Evolutionary conservation across 2,329 filamentous ascomycete species (phyloP), one percentile per base, ranked within the genome.

Genomic region (Elsinoe arachidis): DNA sequence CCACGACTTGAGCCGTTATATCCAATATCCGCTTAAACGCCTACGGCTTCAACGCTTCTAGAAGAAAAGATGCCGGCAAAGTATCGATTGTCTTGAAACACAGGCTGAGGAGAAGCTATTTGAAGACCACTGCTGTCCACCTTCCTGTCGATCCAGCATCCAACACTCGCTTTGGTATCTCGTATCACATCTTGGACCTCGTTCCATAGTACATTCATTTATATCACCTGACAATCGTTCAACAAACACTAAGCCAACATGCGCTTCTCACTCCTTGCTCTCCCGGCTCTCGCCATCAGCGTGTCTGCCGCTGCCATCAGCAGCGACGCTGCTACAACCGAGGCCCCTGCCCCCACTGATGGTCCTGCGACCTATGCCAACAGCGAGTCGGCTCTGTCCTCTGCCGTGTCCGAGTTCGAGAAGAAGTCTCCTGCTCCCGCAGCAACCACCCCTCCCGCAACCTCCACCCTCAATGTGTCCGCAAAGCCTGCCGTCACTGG

Each of bases 161-260:
- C n/a, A 52, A 55, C 38, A 55, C 38, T 55, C 52, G 11, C 33
- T 55, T 30, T 55, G 52, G 17, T 55, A 41, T 44, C 52, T 55
- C 35, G 11, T 17, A 30, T 19, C 30, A 10, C 17, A 15, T 38
- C 17, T 23, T 23, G 35, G 35, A 43, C 12, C 34, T 26, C 35
- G 7, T 19, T 35, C 47, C 47, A 38, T 11, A 35, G 26, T 52
- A 52, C 47, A 52, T 37, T 37, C 30, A 35, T 38, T 52, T 52
- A 10, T 33, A 35, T 12, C 34, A 21, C 52, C 19, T n/a, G 35
- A 33, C 52, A 30, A 41, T 44, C 52, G n/a, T 55, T 55, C 9
- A 10, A 41, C n/a, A 41, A 55, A 26, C 52, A 41, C 26, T 30
- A 30, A 30, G 17, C 17, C 38, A 46, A 46, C 12, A 56, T 56